Conservation (phyloP, 352 stramenopile species). For the Globisporangium yorkense region DNA sequence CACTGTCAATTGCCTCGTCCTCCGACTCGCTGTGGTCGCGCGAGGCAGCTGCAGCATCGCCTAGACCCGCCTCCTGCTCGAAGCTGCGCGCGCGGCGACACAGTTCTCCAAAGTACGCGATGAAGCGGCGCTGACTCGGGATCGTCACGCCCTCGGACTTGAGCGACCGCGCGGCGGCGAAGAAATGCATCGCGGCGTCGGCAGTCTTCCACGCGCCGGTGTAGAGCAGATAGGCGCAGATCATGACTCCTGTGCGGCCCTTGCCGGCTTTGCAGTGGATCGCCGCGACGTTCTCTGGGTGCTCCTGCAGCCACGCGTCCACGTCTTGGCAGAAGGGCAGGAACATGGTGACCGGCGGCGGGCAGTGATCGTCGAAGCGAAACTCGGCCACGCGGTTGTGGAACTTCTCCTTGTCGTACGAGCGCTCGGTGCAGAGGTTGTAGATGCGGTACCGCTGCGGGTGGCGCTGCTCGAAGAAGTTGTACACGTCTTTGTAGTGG, state of each 20-base stretch:
- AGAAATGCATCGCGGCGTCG: constrained; percentile 61
- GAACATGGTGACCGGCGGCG: constrained; percentile 69
- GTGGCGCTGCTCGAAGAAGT: constrained; percentile 87
- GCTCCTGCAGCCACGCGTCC: constrained; percentile 37
- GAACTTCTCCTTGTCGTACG: constrained; percentile 79
- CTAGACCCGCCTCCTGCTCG: constrained; percentile 1
- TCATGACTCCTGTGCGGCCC: constrained; percentile 88
- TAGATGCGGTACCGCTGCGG: constrained; percentile 81
- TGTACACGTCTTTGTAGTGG: constrained; percentile 85
- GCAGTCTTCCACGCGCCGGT: constrained; percentile 49
- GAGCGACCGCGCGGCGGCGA: constrained; percentile 57
- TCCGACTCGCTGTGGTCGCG: constrained; percentile 8
- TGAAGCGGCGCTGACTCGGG: constrained; percentile 70
- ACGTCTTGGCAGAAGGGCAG: constrained; percentile 65
- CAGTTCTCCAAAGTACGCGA: constrained; percentile 64
- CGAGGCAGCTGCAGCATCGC: constrained; percentile 12
- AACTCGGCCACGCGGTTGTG: constrained; percentile 68
- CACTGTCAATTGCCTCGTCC: constrained; percentile 5
- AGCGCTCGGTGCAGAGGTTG: constrained; percentile 87
- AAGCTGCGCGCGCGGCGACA: constrained; percentile 22
- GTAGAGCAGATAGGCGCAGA: constrained; percentile 75
- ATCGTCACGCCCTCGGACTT: constrained; percentile 84
- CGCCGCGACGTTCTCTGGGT: constrained; percentile 75
- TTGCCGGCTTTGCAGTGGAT: constrained; percentile 91
- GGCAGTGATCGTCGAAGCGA: constrained; percentile 87